Evolutionary conservation across 2,329 filamentous ascomycete genomes (phyloP).

Genomic region (Pseudocercospora vitis): DNA sequence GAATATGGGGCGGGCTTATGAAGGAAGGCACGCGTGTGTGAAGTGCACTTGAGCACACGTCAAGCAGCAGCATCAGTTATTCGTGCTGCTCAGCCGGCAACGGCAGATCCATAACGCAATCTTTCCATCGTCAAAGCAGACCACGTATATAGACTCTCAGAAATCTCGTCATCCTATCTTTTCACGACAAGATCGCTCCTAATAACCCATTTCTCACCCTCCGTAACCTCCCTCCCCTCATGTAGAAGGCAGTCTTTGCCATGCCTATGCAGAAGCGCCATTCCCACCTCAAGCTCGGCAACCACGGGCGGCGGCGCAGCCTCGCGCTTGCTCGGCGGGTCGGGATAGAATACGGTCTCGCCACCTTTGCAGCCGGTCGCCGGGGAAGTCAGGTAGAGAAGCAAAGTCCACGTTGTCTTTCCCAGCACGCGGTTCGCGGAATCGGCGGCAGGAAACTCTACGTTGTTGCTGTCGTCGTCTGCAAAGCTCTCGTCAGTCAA

Average conservation of each 20-base stretch:
- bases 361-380: slow-evolving; percentile 76
- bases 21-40: too few relatives aligned
- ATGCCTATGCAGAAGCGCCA: slow-evolving; percentile 83
- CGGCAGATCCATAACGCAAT: too few relatives aligned
- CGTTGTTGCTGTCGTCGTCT: slow-evolving; percentile 85
- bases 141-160: too few relatives aligned
- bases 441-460: slow-evolving; percentile 57
- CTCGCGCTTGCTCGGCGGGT: slow-evolving; percentile 46
- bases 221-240: slow-evolving; percentile 75
- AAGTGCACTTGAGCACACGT: too few relatives aligned
- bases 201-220: slow-evolving; percentile 89
- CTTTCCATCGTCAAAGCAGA: too few relatives aligned
- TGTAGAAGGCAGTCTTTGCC: slow-evolving; percentile 87
- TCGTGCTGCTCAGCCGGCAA: too few relatives aligned
- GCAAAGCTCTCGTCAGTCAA: slow-evolving; percentile 6
- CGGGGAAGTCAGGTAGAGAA: slow-evolving; percentile 80
- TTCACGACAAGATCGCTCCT: slow-evolving; percentile 76
- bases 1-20: too few relatives aligned
- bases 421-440: slow-evolving; percentile 49
- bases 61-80: too few relatives aligned
- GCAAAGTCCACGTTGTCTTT: slow-evolving; percentile 85
- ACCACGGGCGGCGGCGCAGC: slow-evolving; percentile 58
- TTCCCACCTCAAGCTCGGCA: slow-evolving; percentile 76
- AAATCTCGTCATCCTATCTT: too few relatives aligned
- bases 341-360: slow-evolving; percentile 88